Evolutionary conservation across 768 basidiomycete species (phyloP), one percentile per base, ranked within the genome.

Genomic region (Termitomyces sp.): DNA sequence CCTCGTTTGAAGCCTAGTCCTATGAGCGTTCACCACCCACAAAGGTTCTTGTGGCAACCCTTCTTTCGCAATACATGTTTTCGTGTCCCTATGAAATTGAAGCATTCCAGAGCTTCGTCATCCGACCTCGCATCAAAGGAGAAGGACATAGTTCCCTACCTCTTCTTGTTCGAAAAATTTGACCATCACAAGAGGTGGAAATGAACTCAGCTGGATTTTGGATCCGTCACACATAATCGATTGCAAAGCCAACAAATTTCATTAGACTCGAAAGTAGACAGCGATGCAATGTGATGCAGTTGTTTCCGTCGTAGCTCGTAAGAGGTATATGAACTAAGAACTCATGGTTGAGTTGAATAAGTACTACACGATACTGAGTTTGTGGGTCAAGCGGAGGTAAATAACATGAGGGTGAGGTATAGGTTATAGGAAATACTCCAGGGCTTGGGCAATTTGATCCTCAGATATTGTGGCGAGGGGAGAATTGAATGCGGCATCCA

Each of bases 401-500:
- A 49, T 38, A 38, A 12, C 38, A 11, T 40, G 38, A 50, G n/a
- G 12, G 17, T 48, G 26, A 42, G 37, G 49, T 45, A 44, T 53
- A 52, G 35, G 8, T 37, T 37, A 24, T 48, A n/a, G 21, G 19
- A 37, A 5, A 51, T 51, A 44, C 52, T 40, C n/a, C 51, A 45
- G 21, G 19, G 21, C 44, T 14, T 53, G 10, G 28, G 15, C 12
- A 12, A 6, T 3, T 32, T 1, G 2, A 43, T 35, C 38, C 44
- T 43, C 49, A 55, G 24, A 48, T 12, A 40, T 68, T 62, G 11
- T 64, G 60, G 50, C 87, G 82, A 30, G 91, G 87, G 2, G 81
- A 77, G 62, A 96, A 81, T 65, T 84, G 90, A 59, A 98, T 78
- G 55, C 81, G 71, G 63, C 93, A 92, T 42, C 91, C 92, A 65